Evolutionary conservation across 768 basidiomycete species (phyloP).

Genomic region (Filobasidium wieringae): DNA sequence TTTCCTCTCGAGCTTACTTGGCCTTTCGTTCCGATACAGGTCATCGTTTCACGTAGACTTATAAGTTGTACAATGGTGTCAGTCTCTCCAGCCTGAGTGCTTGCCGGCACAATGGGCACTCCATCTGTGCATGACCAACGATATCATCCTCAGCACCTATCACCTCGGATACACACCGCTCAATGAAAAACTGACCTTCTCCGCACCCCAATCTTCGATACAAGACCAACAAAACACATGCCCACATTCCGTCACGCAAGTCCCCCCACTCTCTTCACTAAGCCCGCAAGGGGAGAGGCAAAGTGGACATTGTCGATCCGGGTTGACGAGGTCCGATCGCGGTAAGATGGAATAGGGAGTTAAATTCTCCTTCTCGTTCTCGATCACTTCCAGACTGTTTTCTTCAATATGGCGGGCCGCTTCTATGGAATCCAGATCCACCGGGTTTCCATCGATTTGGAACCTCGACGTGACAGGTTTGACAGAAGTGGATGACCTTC

Average conservation of each 20-base stretch:
- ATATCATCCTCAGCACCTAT: neutral
- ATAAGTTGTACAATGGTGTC: slow-evolving; percentile 34
- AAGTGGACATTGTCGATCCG: slow-evolving; percentile 33
- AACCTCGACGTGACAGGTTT: slow-evolving; percentile 12
- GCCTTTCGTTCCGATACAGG: too few species aligned
- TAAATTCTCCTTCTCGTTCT: neutral
- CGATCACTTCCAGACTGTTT: neutral
- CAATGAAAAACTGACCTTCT: slow-evolving; percentile 29
- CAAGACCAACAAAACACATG: slow-evolving; percentile 41
- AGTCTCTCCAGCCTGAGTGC: slow-evolving; percentile 33
- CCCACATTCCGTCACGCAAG: slow-evolving; percentile 38
- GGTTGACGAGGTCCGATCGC: slow-evolving; percentile 12
- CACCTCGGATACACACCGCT: neutral
- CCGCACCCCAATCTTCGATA: slow-evolving; percentile 30
- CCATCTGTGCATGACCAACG: slow-evolving; percentile 24
- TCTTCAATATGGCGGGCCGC: slow-evolving; percentile 5
- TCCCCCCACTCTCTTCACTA: slow-evolving; percentile 31
- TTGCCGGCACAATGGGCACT: slow-evolving; percentile 39
- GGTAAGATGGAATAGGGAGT: slow-evolving; percentile 25
- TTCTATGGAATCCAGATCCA: slow-evolving; percentile 9
- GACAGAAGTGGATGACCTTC: neutral
- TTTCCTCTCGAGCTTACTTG: too few species aligned
- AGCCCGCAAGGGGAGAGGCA: slow-evolving; percentile 34
- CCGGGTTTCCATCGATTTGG: slow-evolving; percentile 19
- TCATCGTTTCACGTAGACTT: too few species aligned